Evolutionary conservation across 2,329 filamentous ascomycete genomes (phyloP).

Genomic region (Aotearoamyces nothofagi): DNA sequence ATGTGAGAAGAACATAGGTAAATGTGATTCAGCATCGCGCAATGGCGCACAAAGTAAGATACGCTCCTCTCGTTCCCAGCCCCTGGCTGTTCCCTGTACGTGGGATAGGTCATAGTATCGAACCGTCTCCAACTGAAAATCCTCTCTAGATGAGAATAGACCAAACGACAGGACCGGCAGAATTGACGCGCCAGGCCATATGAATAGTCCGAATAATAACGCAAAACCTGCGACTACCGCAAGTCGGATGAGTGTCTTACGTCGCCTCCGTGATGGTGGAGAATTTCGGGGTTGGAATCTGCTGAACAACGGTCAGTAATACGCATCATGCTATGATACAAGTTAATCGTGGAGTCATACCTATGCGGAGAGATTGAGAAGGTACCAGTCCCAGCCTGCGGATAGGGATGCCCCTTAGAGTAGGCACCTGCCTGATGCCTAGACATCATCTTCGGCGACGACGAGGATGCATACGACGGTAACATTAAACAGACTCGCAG

Average conservation of each 20-base stretch:
- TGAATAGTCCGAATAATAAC: slow-evolving; percentile 56
- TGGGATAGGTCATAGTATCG: slow-evolving; percentile 93
- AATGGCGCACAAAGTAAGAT: slow-evolving; percentile 91
- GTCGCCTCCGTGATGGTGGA: slow-evolving; percentile 56
- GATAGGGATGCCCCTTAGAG: slow-evolving; percentile 67
- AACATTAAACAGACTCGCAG: slow-evolving; percentile 35
- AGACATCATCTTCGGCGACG: slow-evolving; percentile 55
- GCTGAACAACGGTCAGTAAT: slow-evolving; percentile 6
- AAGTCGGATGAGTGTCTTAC: slow-evolving; percentile 56
- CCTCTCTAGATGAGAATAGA: slow-evolving; percentile 48
- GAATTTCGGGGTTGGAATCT: slow-evolving; percentile 79
- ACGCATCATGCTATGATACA: slow-evolving; percentile 7
- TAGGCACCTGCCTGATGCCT: slow-evolving; percentile 64
- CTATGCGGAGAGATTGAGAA: slow-evolving; percentile 85
- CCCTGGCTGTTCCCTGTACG: slow-evolving; percentile 78
- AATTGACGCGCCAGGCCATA: slow-evolving; percentile 51
- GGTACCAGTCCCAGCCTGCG: slow-evolving; percentile 48
- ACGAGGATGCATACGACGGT: slow-evolving; percentile 38
- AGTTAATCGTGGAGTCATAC: slow-evolving; percentile 4
- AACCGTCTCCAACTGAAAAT: slow-evolving; percentile 80
- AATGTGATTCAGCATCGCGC: slow-evolving; percentile 79
- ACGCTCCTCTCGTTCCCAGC: slow-evolving; percentile 92
- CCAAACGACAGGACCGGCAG: slow-evolving; percentile 54
- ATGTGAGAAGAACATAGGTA: slow-evolving; percentile 98
- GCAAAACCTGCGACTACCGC: slow-evolving; percentile 41